Conservation (phyloP, 257 asterid species). For the Fraxinus quadrangulata region DNA sequence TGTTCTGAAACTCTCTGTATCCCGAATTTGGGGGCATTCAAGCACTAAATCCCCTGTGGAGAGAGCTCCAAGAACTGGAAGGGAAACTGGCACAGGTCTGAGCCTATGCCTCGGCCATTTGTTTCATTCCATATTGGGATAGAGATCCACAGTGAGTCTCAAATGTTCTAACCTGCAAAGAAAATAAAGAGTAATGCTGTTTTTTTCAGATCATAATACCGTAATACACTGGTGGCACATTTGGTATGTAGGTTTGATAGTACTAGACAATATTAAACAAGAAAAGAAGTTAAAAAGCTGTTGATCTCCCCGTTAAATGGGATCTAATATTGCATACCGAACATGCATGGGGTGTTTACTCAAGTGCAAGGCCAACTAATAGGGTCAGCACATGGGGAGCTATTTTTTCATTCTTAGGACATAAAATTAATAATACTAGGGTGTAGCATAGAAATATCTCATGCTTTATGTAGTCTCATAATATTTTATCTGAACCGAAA, state of each 20-base stretch:
- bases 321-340: neutral
- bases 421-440: neutral
- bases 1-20: neutral
- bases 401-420: neutral
- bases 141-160: constrained; percentile 83
- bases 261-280: too few species aligned
- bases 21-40: constrained; percentile 29
- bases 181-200: neutral
- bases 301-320: neutral
- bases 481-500: neutral
- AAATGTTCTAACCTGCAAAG: constrained; percentile 62
- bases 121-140: constrained; percentile 93
- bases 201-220: neutral
- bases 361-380: neutral
- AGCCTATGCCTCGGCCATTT: constrained; percentile 78
- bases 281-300: neutral
- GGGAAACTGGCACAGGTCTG: constrained; percentile 77
- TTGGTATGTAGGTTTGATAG: too few species aligned
- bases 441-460: neutral
- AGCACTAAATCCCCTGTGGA: constrained; percentile 79
- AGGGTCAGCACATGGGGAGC: neutral
- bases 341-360: neutral
- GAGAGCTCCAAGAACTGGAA: constrained; percentile 78
- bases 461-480: neutral
- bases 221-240: too few species aligned